Percentiles rank a stretch among this genome's conserved stretches.
Conservation (phyloP, 2,329 filamentous ascomycete species). For the Pseudogymnoascus sp. region DNA sequence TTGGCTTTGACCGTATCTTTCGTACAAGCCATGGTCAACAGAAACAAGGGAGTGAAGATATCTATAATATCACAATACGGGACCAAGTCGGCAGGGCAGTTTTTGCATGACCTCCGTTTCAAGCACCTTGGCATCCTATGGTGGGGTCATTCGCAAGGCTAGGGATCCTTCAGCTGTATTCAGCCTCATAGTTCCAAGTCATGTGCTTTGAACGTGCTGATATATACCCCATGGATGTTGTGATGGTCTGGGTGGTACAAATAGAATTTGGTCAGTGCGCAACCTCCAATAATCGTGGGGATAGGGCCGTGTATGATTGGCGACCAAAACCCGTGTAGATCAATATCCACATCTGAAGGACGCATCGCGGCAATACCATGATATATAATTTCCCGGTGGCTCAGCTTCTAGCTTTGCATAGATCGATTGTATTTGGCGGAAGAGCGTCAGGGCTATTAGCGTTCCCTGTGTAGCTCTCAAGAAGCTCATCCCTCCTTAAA, state of each 20-base stretch:
- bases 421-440: neutral
- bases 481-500: neutral
- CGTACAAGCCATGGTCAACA: constrained; percentile 14
- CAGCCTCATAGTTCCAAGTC: neutral
- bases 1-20: constrained; percentile 16
- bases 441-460: neutral
- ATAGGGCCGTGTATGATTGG: neutral
- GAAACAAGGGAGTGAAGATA: neutral
- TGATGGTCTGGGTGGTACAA: neutral
- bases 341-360: neutral
- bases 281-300: neutral
- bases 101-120: neutral
- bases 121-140: neutral
- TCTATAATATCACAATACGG: neutral
- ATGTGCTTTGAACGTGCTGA: neutral
- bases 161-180: neutral
- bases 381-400: neutral
- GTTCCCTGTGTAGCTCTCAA: neutral
- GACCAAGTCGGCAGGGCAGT: neutral
- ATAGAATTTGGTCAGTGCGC: neutral
- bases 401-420: neutral
- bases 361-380: neutral
- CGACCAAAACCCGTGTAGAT: neutral
- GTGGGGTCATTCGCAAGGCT: neutral
- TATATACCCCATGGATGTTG: too few relatives aligned